phyloP scores from a whole-genome alignment of 2,329 filamentous ascomycete genomes.

The Amylocarpus encephaloides region DNA sequence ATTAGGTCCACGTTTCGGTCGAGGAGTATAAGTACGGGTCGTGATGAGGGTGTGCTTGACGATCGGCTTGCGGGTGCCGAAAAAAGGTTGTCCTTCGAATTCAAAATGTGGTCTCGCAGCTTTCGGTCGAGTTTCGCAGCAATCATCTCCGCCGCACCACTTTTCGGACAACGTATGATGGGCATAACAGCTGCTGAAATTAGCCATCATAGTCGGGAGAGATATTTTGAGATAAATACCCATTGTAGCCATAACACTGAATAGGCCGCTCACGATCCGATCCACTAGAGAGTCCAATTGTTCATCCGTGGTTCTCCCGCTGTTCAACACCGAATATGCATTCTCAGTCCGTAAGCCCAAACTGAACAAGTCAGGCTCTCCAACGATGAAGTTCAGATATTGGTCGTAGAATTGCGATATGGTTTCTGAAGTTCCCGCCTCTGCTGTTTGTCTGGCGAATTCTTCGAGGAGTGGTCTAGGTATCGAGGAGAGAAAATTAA shows the following conservation, averaged over 20 bases:
- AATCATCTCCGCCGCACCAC: slow-evolving; percentile 88
- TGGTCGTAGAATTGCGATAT: slow-evolving; percentile 94
- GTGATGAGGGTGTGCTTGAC: slow-evolving; percentile 58
- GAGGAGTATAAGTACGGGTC: slow-evolving; percentile 87
- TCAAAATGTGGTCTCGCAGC: slow-evolving; percentile 90
- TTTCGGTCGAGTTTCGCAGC: slow-evolving; percentile 92
- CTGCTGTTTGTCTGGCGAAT: slow-evolving; percentile 81
- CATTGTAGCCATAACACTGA: slow-evolving; percentile 98
- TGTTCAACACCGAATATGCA: slow-evolving; percentile 95
- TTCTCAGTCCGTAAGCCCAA: slow-evolving; percentile 85
- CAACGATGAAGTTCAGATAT: slow-evolving; percentile 95
- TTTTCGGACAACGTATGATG: slow-evolving; percentile 90
- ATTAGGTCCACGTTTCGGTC: slow-evolving; percentile 94
- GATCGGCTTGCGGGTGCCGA: slow-evolving; percentile 54
- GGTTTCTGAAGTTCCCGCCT: slow-evolving; percentile 77
- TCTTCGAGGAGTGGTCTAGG: slow-evolving; percentile 87
- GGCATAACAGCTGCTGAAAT: slow-evolving; percentile 68
- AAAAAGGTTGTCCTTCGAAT: slow-evolving; percentile 97
- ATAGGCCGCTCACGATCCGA: slow-evolving; percentile 89
- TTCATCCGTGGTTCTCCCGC: slow-evolving; percentile 81
- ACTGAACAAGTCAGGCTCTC: slow-evolving; percentile 91
- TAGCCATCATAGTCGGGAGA: slow-evolving; percentile 17
- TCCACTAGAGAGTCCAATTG: slow-evolving; percentile 84
- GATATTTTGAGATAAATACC: slow-evolving; percentile 44
- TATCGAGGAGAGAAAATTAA: slow-evolving; percentile 95